Base-by-base conservation (phyloP, 1,139 yeast species). In the Hyphopichia buzzinii region DNA sequence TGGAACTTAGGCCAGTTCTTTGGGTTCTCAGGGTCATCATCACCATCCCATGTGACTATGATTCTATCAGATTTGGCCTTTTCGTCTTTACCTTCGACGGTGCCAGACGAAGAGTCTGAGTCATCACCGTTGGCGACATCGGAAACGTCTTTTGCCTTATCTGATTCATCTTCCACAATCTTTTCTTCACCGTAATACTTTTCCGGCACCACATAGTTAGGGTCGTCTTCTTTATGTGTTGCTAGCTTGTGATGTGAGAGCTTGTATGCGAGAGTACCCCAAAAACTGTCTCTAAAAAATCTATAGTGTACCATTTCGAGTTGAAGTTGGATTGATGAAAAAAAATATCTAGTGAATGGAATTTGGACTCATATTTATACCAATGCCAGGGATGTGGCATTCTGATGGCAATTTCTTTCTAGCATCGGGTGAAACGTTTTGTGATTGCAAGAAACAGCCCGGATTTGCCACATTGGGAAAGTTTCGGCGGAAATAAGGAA, bases 1-100 rank as follows among this genome's bases (percentile, higher is more conserved):
- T 59, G 57, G 8, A 38, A 26, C 1, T 51, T 19, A 0, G 78
- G 62, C 83, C 84, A 81, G 51, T 80, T 81, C 29, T 56, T 52
- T 1, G 87, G 86, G 46, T 78, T 66, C 33, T 73, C 80, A 0
- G 80, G 79, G 47, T 79, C 84, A 38, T 72, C 65, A 1, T 63
- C 69, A 3, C 76, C 72, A 36, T 73, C 74, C 78, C 77, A 74
- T 13, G 42, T 48, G 4, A 60, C 67, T 7, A 53, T 33, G 16
- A 39, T 43, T 43, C 7, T 11, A 4, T 28, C 34, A 7, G 23
- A 12, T 26, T 13, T 14, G 17, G 27, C 8, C n/a, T 11, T 14
- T 22, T 30, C 13, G 16, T 11, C 10, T 5, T 30, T 8, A 5
- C 7, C 27, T 22, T 10, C 27, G 6, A 5, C 8, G 25, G 4